Evolutionary conservation across 257 asterid species (phyloP).

Genomic region (Capsicum pubescens): DNA sequence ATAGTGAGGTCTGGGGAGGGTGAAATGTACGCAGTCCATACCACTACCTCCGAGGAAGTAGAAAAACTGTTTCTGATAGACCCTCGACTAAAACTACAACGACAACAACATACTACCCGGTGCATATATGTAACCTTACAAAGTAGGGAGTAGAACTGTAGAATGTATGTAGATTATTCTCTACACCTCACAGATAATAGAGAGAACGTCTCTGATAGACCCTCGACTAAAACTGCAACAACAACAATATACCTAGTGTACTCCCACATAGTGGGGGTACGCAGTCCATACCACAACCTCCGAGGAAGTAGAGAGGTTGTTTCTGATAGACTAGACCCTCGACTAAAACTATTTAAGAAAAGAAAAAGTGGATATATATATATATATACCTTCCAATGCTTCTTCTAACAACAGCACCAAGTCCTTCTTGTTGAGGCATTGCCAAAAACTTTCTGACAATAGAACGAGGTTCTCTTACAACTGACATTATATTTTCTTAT

Average conservation of each 20-base stretch:
- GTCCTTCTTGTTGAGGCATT: constrained; percentile 83
- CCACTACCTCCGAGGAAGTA: too few species aligned
- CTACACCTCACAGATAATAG: too few species aligned
- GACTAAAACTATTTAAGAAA: neutral
- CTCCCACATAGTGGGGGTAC: too few species aligned
- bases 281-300: too few species aligned
- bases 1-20: too few species aligned
- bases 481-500: neutral
- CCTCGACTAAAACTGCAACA: too few species aligned
- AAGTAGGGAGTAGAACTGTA: too few species aligned
- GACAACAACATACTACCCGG: neutral
- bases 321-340: neutral
- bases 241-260: too few species aligned
- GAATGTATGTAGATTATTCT: too few species aligned
- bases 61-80: neutral
- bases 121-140: neutral
- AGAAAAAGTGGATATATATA: neutral
- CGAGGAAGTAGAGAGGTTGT: too few species aligned
- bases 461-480: constrained; percentile 63
- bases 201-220: too few species aligned
- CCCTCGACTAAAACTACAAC: neutral
- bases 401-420: constrained; percentile 88
- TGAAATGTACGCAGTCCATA: too few species aligned
- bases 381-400: constrained; percentile 80
- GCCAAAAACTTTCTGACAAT: constrained; percentile 71